phyloP scores from a whole-genome alignment of 306 rosid genomes.

The Luffa aegyptiaca region DNA sequence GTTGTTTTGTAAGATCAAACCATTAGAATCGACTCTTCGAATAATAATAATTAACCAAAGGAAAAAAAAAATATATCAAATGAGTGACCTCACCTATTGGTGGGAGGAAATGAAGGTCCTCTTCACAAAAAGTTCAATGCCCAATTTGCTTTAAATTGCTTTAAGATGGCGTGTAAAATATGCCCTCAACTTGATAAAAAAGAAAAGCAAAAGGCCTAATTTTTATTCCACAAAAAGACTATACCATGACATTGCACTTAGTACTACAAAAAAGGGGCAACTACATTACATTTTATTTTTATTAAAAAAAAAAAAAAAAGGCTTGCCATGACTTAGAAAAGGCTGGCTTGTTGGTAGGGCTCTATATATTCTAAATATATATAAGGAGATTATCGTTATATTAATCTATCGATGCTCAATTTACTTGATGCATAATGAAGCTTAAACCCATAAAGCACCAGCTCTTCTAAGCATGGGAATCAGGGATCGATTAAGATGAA shows the following conservation, averaged over 20 bases:
- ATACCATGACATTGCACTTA: neutral
- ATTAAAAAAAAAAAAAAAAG: too few species aligned
- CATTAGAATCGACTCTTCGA: neutral
- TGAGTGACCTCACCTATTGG: neutral
- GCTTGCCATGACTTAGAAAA: neutral
- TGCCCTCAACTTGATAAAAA: neutral
- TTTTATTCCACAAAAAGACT: neutral
- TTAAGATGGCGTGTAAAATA: neutral
- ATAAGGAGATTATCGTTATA: neutral
- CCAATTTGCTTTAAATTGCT: neutral
- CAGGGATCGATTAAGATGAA: conserved; percentile 67
- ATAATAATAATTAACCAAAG: neutral
- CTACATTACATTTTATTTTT: neutral
- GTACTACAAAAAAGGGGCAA: neutral
- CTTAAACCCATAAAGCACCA: conserved; percentile 77
- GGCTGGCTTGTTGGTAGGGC: neutral
- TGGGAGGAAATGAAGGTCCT: neutral
- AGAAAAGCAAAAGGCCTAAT: neutral
- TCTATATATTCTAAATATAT: neutral
- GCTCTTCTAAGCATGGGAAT: conserved; percentile 77
- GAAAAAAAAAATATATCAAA: neutral
- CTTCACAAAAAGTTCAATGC: neutral
- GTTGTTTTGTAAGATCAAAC: too few species aligned
- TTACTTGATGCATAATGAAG: neutral
- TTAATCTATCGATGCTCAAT: neutral